Base-by-base conservation (phyloP, 192 early-diverging fungal species). In the Glomus cerebriforme region DNA sequence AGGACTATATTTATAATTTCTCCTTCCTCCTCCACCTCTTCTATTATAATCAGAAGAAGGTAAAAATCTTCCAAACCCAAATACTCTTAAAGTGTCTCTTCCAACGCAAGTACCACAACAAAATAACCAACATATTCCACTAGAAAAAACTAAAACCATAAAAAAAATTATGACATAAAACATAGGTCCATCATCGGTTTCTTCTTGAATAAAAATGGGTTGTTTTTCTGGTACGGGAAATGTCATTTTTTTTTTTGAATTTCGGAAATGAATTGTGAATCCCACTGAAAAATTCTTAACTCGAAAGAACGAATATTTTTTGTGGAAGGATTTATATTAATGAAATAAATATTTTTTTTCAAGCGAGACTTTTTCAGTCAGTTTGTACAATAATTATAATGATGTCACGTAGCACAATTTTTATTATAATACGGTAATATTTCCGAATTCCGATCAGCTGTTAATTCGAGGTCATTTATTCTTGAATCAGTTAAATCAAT, bases 101-200 rank as follows among this genome's bases (percentile, higher is more conserved):
- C 75, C 75, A 0, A 77, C 75, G 34, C 75, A 77, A 54, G 75
- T 66, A 22, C 75, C 75, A 47, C 75, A 77, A 66, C 75, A 77
- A 67, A 77, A 77, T 45, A 77, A 65, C 75, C 75, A 77, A 26
- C n/a, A 24, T 24, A 77, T 43, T 31, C 75, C 75, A 63, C 75
- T 29, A 77, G 63, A 67, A 37, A 77, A 77, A 34, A 65, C 24
- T 12, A 77, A 31, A 15, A 54, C 75, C 45, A 77, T 77, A 47
- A 77, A 24, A 47, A 77, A 77, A 34, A 77, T 66, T 27, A 77
- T 12, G 7, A 77, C 27, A 43, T 47, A 64, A 45, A 77, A 24
- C 24, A 49, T 22, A 13, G 63, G 75, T 26, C 26, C 75, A 73
- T 45, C 63, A 13, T 66, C 22, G 0, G n/a, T 27, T 54, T 54